Evolutionary conservation across 441 rosid genomes (phyloP).

Genomic region (Erodium moschatum): DNA sequence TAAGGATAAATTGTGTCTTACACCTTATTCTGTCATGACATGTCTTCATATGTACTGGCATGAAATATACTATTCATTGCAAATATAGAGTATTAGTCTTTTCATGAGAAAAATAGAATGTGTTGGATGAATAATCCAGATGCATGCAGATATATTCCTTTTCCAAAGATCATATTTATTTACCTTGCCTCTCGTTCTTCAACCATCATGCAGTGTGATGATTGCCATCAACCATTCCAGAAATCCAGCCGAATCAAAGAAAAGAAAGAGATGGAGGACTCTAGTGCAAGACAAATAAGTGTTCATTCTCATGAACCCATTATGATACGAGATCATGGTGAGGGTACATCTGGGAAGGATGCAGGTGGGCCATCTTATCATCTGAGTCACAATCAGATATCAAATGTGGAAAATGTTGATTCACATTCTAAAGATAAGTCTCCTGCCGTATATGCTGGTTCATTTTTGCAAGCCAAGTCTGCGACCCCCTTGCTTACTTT

Average conservation of each 20-base stretch:
- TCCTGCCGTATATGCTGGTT: constrained; percentile 1
- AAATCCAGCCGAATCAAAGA: constrained; percentile 21
- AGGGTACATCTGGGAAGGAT: constrained; percentile 19
- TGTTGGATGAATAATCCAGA: neutral
- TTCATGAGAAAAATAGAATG: neutral
- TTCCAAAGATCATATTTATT: neutral
- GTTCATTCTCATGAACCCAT: constrained; percentile 16
- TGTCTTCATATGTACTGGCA: neutral
- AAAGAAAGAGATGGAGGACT: constrained; percentile 17
- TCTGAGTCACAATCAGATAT: constrained; percentile 6
- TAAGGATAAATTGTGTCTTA: neutral
- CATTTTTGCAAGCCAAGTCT: constrained; percentile 20
- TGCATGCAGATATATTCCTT: neutral
- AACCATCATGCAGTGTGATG: constrained; percentile 22
- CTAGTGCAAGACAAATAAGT: constrained; percentile 7
- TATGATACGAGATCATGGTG: constrained; percentile 7
- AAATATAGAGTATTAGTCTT: neutral
- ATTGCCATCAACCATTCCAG: constrained; percentile 21
- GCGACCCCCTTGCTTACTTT: constrained; percentile 29
- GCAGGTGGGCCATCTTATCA: constrained; percentile 15
- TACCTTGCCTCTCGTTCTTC: constrained; percentile 7
- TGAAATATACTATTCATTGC: neutral
- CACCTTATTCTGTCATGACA: neutral
- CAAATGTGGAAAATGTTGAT: constrained; percentile 11
- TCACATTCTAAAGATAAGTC: constrained; percentile 16